phyloP scores from a whole-genome alignment of 2,329 filamentous ascomycete species.

The Arachnomyces sp. region DNA sequence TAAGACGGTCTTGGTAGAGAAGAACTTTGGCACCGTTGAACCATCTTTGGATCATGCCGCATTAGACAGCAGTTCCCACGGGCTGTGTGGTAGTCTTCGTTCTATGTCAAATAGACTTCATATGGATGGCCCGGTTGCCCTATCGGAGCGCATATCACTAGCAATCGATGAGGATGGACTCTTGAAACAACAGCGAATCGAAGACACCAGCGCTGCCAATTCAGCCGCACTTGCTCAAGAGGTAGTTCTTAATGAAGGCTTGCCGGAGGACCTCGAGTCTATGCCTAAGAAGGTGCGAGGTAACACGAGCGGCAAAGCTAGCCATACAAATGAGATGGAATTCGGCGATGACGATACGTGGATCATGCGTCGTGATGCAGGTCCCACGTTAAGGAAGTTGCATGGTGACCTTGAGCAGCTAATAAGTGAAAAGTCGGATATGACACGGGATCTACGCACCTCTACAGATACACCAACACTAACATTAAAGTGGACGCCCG shows the following conservation, averaged over 20 bases:
- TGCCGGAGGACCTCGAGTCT: conserved; percentile 47
- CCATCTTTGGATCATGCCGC: conserved; percentile 17
- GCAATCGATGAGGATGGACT: conserved; percentile 92
- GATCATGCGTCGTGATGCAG: conserved; percentile 62
- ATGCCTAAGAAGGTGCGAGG: conserved; percentile 46
- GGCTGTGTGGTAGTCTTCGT: conserved; percentile 18
- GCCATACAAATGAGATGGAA: conserved; percentile 27
- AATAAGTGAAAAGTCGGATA: conserved; percentile 49
- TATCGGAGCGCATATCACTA: conserved; percentile 63
- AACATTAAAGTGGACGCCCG: conserved; percentile 77
- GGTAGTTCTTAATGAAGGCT: conserved; percentile 59
- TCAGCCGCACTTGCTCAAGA: conserved; percentile 68
- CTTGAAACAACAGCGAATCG: conserved; percentile 67
- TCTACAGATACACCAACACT: conserved; percentile 58
- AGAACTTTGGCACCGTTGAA: conserved; percentile 8
- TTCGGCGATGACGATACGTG: conserved; percentile 45
- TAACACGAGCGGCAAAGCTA: conserved; percentile 20
- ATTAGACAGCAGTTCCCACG: conserved; percentile 24
- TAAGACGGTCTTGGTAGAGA: conserved; percentile 23
- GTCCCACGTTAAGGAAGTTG: conserved; percentile 54
- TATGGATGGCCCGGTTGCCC: conserved; percentile 57
- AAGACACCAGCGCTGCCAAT: conserved; percentile 63
- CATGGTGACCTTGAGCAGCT: conserved; percentile 61
- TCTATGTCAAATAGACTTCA: conserved; percentile 26
- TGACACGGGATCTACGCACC: conserved; percentile 56